These are phyloP conservation scores for Trichoderma semiorbis DNA, from an alignment of 2,329 filamentous ascomycete genomes.

Conservation along the genomic window DNA sequence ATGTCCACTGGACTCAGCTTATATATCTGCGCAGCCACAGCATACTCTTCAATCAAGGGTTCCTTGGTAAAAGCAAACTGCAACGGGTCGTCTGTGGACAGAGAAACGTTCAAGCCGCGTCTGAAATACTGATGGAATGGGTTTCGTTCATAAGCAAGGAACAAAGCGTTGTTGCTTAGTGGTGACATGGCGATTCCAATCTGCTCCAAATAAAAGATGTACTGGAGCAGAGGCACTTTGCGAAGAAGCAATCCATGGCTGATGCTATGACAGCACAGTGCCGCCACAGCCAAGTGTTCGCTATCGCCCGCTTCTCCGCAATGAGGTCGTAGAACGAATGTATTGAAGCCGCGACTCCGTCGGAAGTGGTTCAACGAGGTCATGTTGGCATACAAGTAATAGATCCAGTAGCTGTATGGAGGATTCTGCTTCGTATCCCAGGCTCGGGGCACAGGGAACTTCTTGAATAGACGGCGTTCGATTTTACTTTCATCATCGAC, in stretches of 20 bases:
- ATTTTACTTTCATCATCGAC: conserved; percentile 98
- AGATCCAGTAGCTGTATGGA: conserved; percentile 98
- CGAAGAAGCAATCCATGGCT: conserved; percentile 89
- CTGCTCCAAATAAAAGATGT: conserved; percentile 99
- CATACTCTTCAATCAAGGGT: conserved; percentile 95
- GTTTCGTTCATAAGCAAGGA: conserved; percentile 94
- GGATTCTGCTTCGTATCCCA: conserved; percentile 95
- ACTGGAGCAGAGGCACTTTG: conserved; percentile 92
- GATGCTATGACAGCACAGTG: conserved; percentile 93
- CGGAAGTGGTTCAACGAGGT: conserved; percentile 88
- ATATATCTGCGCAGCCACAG: conserved; percentile 96
- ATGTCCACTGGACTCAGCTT: conserved; percentile 96
- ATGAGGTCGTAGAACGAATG: conserved; percentile 86
- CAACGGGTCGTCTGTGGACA: conserved; percentile 94
- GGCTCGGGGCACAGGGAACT: conserved; percentile 84
- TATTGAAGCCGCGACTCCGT: conserved; percentile 90
- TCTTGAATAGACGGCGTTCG: conserved; percentile 89
- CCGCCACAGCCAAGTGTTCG: conserved; percentile 88
- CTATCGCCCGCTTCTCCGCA: conserved; percentile 96
- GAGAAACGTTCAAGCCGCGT: conserved; percentile 87
- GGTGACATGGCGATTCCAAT: conserved; percentile 99
- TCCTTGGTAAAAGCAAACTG: conserved; percentile 99
- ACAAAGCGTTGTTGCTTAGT: conserved; percentile 93
- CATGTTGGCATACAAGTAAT: conserved; percentile 94
- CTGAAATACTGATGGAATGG: conserved; percentile 95